A percentile compares a stretch with the other conserved stretches of the same genome.
Conservation (phyloP, 352 stramenopile genomes). For the Paralagenidium karlingii region DNA sequence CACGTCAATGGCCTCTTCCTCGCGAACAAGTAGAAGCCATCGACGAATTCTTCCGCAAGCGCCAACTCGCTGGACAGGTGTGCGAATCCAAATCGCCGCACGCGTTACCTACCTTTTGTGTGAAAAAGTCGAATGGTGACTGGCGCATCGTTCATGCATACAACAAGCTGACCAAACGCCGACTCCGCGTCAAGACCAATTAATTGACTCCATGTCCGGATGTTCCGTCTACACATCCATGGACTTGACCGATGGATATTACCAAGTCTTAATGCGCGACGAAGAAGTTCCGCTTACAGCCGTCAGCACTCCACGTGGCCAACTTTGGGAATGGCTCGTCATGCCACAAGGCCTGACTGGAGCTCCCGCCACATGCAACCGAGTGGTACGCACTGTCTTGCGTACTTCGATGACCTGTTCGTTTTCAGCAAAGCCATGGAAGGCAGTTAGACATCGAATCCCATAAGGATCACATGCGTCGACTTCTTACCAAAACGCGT, state of each 20-base stretch:
- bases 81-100: conserved; percentile 10
- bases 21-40: conserved; percentile 9
- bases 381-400: conserved; percentile 1
- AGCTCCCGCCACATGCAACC: conserved; percentile 14
- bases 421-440: conserved; percentile 7
- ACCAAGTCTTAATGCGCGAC: conserved; percentile 7
- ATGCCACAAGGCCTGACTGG: conserved; percentile 10
- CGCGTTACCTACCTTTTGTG: conserved; percentile 11
- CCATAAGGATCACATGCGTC: conserved; percentile 5
- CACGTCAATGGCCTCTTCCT: conserved; percentile 8
- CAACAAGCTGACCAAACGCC: conserved; percentile 3
- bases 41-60: conserved; percentile 1
- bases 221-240: conserved; percentile 8
- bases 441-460: too few relatives aligned
- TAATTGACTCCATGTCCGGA: conserved; percentile 10
- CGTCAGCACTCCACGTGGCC: background rate
- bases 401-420: conserved; percentile 15
- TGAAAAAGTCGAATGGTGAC: conserved; percentile 9
- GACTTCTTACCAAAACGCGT: conserved; percentile 5
- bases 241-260: conserved; percentile 10
- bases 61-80: conserved; percentile 3
- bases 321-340: background rate
- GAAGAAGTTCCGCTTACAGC: background rate
- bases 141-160: conserved; percentile 17
- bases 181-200: conserved; percentile 11